Percentiles rank a stretch among this genome's conserved stretches.
Evolutionary conservation across 371 early-diverging fungal species (phyloP).

Genomic region (Paraphysoderma sedebokerense): DNA sequence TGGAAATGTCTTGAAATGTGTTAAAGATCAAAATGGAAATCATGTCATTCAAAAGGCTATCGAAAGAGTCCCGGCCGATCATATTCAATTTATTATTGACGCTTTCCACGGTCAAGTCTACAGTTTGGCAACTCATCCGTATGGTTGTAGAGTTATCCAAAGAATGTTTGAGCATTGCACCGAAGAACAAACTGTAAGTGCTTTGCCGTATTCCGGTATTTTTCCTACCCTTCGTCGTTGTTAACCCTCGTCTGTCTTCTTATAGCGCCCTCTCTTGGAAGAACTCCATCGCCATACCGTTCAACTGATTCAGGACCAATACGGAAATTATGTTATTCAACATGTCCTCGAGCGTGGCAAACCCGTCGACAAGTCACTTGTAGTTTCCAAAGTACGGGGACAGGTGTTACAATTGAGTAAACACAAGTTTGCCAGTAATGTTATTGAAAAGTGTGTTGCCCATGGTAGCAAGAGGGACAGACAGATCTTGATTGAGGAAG

Average conservation of each 20-base stretch:
- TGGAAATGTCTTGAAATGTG: slow-evolving; percentile 88
- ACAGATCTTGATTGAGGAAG: slow-evolving; percentile 72
- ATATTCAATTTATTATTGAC: slow-evolving; percentile 89
- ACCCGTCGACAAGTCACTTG: slow-evolving; percentile 57
- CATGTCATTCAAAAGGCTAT: slow-evolving; percentile 99
- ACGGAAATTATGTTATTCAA: slow-evolving; percentile 99
- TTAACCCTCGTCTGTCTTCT: not conserved
- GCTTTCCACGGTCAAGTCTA: slow-evolving; percentile 95
- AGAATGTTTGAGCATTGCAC: slow-evolving; percentile 97
- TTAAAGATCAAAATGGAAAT: slow-evolving; percentile 99
- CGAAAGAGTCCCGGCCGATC: slow-evolving; percentile 85
- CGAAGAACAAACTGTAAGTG: slow-evolving; percentile 57
- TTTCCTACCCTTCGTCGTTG: not conserved
- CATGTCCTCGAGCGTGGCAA: slow-evolving; percentile 94
- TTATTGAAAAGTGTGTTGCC: slow-evolving; percentile 88
- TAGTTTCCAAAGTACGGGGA: slow-evolving; percentile 79
- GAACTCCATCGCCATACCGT: slow-evolving; percentile 82
- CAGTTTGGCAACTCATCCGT: slow-evolving; percentile 93
- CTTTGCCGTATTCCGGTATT: slow-evolving; percentile 4
- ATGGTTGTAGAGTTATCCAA: slow-evolving; percentile 99
- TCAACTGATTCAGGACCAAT: slow-evolving; percentile 94
- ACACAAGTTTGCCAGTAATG: slow-evolving; percentile 99
- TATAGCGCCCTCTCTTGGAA: slow-evolving; percentile 57
- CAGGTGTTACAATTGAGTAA: slow-evolving; percentile 75
- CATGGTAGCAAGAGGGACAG: slow-evolving; percentile 54